Percentiles rank a stretch among this genome's conserved stretches.
Conservation (phyloP, 306 rosid genomes). For the Trifolium fragiferum region DNA sequence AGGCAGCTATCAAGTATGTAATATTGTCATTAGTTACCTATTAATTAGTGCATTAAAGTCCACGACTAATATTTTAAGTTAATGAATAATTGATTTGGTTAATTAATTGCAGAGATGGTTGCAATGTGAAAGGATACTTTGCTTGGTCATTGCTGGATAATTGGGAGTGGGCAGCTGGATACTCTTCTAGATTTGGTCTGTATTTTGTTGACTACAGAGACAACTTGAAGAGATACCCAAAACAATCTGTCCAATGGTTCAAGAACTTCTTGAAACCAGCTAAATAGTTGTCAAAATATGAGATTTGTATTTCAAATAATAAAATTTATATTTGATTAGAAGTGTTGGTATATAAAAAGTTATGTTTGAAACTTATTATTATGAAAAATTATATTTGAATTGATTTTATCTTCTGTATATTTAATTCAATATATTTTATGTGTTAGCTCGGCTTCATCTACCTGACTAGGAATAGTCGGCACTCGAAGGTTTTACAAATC, state of each 20-base stretch:
- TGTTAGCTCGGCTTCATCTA: too few species aligned
- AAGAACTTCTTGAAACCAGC: constrained; percentile 68
- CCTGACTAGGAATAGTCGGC: too few species aligned
- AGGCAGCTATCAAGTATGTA: constrained; percentile 60
- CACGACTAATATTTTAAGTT: constrained; percentile 3
- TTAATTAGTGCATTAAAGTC: neutral
- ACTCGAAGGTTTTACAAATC: too few species aligned
- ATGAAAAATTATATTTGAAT: neutral
- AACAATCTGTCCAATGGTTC: constrained; percentile 86
- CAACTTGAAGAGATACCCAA: constrained; percentile 89
- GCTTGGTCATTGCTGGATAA: constrained; percentile 92
- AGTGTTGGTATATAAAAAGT: neutral
- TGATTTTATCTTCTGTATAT: neutral
- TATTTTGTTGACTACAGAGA: constrained; percentile 75
- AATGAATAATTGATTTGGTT: constrained; percentile 23
- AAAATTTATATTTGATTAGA: neutral
- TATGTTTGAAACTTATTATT: constrained; percentile 8
- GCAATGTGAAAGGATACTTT: constrained; percentile 95
- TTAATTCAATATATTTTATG: too few species aligned
- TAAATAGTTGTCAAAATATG: neutral
- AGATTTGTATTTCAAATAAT: constrained; percentile 4
- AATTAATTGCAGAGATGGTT: constrained; percentile 73
- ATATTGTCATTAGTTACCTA: neutral
- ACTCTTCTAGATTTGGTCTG: constrained; percentile 79
- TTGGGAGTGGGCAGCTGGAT: constrained; percentile 96